Evolutionary conservation across 1,284 basidiomycete species (phyloP).

Genomic region (Lentinula novae-zelandiae): DNA sequence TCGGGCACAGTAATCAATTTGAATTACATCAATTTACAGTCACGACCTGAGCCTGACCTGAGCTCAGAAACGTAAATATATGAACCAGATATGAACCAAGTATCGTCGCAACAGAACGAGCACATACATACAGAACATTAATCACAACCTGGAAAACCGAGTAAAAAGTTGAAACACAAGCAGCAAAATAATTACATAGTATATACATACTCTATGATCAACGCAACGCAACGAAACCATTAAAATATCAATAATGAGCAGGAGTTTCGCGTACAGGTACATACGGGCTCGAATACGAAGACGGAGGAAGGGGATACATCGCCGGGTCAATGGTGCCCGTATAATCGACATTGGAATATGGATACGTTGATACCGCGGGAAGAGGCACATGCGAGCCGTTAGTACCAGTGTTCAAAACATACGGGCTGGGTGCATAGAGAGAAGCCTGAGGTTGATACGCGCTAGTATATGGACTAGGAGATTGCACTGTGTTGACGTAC

Average conservation of each 20-base stretch:
- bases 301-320: slow-evolving; percentile 1
- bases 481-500: neutral
- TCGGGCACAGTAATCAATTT: too few relatives aligned
- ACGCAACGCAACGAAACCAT: neutral
- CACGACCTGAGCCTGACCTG: too few relatives aligned
- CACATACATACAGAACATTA: too few relatives aligned
- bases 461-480: neutral
- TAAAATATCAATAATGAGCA: slow-evolving; percentile 8
- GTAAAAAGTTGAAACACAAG: neutral
- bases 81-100: too few relatives aligned
- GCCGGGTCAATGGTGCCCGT: neutral
- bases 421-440: neutral
- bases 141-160: neutral
- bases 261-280: neutral
- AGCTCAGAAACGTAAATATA: too few relatives aligned
- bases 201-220: neutral
- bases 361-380: neutral
- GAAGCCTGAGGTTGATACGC: neutral
- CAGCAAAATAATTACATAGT: neutral
- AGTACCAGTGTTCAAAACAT: neutral
- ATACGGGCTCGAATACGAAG: slow-evolving; percentile 7
- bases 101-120: neutral
- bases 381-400: neutral
- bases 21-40: too few relatives aligned
- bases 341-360: neutral